phyloP scores from a whole-genome alignment of 108 stramenopile species.

The Cyclotella choctawhatcheeana region DNA sequence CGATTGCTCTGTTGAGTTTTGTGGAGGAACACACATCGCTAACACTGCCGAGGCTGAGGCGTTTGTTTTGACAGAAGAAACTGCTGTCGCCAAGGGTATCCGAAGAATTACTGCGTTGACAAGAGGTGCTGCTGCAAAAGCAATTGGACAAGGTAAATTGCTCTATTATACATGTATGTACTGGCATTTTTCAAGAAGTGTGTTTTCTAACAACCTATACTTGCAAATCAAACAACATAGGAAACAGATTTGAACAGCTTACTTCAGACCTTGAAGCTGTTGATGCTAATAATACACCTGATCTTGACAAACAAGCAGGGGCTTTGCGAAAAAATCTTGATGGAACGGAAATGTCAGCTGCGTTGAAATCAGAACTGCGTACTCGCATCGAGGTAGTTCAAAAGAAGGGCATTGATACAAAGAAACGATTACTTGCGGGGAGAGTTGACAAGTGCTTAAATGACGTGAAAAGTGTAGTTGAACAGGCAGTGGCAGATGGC shows the following conservation, averaged over 20 bases:
- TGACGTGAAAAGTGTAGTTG: constrained; percentile 59
- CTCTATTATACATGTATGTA: no score
- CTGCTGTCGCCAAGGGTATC: constrained; percentile 88
- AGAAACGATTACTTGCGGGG: constrained; percentile 80
- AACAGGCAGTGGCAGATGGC: constrained; percentile 58
- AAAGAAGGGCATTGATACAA: constrained; percentile 82
- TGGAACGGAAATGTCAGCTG: constrained; percentile 73
- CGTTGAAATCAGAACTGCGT: constrained; percentile 83
- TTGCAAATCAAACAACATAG: neutral
- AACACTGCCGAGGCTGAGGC: constrained; percentile 84
- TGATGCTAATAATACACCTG: constrained; percentile 49
- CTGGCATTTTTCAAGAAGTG: no score
- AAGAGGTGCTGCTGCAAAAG: constrained; percentile 60
- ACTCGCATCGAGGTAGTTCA: constrained; percentile 79
- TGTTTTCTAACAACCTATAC: neutral
- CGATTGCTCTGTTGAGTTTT: constrained; percentile 90
- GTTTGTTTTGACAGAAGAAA: constrained; percentile 85
- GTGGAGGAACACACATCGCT: constrained; percentile 85
- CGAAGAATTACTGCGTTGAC: constrained; percentile 85
- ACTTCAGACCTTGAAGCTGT: constrained; percentile 65
- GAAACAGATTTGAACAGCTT: constrained; percentile 48
- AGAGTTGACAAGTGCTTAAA: constrained; percentile 69
- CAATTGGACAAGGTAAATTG: constrained; percentile 71
- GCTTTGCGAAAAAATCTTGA: constrained; percentile 85
- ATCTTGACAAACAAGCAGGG: constrained; percentile 82